Evolutionary conservation across 495 filamentous ascomycete genomes (phyloP), one percentile per base, ranked within the genome.

Genomic region (Staphylotrichum tortipilum): DNA sequence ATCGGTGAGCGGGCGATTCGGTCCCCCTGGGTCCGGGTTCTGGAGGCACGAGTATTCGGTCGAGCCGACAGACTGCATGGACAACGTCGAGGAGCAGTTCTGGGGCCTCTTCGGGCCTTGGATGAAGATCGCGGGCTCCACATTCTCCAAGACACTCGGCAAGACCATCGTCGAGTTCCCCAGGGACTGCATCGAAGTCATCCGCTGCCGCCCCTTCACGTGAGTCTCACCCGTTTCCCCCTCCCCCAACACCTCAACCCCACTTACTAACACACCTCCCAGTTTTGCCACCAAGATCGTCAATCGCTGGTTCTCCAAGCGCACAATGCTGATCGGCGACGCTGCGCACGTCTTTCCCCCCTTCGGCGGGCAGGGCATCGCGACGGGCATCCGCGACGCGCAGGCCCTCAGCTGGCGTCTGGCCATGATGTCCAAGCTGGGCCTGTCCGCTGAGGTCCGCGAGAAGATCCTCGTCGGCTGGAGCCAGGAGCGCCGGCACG

Each of bases 301-400:
- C 52, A 78, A 78, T 40, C 66, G 62, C 36, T 80, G 76, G 76
- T 68, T 68, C n/a, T 55, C 63, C 23, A 61, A 59, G 15, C 62
- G 72, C 3, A 70, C 68, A 0, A 64, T 74, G 41, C 59, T 80
- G 7, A 72, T 71, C 35, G 76, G 76, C 10, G 76, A 80, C 54
- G 67, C 76, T 2, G 75, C 76, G 4, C 71, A 80, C 44, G 77
- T 78, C 1, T 80, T 80, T 45, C 77, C 77, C 23, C 74, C 77
- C 7, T 79, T 80, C 47, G 77, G 70, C 1, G 76, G 76, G 0
- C 76, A 78, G 51, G 76, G 75, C 4, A 76, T 78, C 33, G 68
- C 71, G n/a, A 72, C 66, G 15, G 74, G 76, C 19, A 33, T 69
- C 15, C 45, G 63, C 4, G 67, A 70, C 41, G 67, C 62, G 10